phyloP scores from a whole-genome alignment of 225 moss, liverwort and hornwort species.

The Sphagnum contortum region DNA sequence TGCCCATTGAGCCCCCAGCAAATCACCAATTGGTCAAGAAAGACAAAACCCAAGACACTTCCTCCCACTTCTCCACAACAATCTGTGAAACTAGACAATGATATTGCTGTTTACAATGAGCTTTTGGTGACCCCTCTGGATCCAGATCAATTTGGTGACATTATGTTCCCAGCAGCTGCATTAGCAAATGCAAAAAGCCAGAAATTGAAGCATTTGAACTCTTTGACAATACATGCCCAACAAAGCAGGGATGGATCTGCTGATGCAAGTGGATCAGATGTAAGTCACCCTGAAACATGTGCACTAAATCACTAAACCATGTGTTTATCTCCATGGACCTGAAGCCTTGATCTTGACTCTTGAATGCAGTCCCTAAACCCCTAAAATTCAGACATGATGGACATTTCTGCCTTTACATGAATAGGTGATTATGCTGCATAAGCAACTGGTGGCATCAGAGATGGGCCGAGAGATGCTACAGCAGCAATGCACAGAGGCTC shows the following conservation, averaged over 20 bases:
- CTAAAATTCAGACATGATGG: too few species aligned
- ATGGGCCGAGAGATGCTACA: conserved; percentile 31
- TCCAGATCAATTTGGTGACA: too few species aligned
- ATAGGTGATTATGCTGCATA: conserved; percentile 28
- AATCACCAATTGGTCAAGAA: too few species aligned
- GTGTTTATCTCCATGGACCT: too few species aligned
- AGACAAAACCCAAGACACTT: too few species aligned
- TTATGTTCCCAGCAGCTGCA: neutral
- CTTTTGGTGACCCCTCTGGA: too few species aligned
- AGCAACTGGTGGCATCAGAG: conserved; percentile 25
- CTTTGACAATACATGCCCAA: conserved; percentile 1
- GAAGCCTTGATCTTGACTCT: too few species aligned
- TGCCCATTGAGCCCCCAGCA: too few species aligned
- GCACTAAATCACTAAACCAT: too few species aligned
- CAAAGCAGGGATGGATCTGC: conserved; percentile 7
- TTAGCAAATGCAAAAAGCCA: conserved; percentile 2
- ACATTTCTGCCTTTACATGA: too few species aligned
- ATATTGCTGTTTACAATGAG: neutral
- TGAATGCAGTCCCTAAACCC: too few species aligned
- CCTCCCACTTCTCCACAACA: neutral
- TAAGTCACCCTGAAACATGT: conserved; percentile 1
- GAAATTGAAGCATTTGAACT: conserved; percentile 14
- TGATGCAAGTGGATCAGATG: conserved; percentile 17
- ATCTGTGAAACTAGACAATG: conserved; percentile 2
- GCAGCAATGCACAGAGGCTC: conserved; percentile 35